phyloP scores from a whole-genome alignment of 768 basidiomycete genomes.

The Rhodotorula babjevae region DNA sequence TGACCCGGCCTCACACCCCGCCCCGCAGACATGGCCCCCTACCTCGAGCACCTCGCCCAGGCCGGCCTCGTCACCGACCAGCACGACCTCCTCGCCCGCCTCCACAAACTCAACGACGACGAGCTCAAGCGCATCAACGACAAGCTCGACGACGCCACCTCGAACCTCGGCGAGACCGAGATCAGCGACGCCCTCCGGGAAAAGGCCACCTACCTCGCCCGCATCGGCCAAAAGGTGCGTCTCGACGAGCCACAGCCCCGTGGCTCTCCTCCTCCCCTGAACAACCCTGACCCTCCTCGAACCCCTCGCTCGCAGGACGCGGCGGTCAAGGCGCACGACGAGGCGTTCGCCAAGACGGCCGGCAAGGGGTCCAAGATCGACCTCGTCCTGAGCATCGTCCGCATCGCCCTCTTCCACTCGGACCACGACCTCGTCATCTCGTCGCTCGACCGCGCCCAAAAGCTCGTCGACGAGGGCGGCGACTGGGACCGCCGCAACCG shows the following conservation, averaged over 20 bases:
- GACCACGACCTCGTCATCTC: conserved; percentile 67
- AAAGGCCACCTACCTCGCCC: conserved; percentile 75
- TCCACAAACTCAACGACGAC: conserved; percentile 67
- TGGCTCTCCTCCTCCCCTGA: not conserved
- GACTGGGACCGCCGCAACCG: conserved; percentile 98
- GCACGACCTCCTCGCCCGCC: conserved; percentile 52
- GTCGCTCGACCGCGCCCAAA: conserved; percentile 72
- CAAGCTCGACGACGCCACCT: conserved; percentile 75
- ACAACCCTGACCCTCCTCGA: not conserved
- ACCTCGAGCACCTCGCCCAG: conserved; percentile 48
- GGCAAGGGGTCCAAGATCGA: conserved; percentile 91
- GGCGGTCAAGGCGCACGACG: conserved; percentile 72
- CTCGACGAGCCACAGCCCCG: not conserved
- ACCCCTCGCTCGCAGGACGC: conserved; percentile 57
- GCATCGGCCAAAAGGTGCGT: conserved; percentile 73
- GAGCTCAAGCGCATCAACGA: conserved; percentile 71
- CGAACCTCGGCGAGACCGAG: conserved; percentile 88
- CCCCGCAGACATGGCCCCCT: conserved; percentile 76
- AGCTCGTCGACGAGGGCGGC: conserved; percentile 89
- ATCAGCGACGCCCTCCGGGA: conserved; percentile 81
- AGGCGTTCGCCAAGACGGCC: conserved; percentile 84
- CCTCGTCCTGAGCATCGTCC: conserved; percentile 76
- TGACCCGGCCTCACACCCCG: not conserved
- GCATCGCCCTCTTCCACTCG: conserved; percentile 84
- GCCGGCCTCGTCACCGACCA: not conserved